Percentiles rank a stretch among this genome's conserved stretches.
phyloP scores from a whole-genome alignment of 805 yeast genomes.

The Teunomyces kruisii region DNA sequence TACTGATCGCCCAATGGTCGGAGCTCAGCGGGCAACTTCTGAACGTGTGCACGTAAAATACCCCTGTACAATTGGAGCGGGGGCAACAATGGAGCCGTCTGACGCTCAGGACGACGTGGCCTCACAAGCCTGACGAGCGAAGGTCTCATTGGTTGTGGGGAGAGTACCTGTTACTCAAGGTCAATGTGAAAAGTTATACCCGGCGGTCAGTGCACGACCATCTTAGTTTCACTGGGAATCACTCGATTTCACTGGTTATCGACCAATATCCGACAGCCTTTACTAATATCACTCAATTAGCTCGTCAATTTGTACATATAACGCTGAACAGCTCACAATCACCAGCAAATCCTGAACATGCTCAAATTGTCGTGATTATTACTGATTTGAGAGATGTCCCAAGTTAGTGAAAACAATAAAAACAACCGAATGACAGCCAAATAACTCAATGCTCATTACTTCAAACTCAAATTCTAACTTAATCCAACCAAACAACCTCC shows the following conservation, averaged over 20 bases:
- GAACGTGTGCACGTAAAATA: conserved; percentile 75
- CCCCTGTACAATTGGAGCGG: conserved; percentile 78
- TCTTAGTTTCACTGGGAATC: background rate
- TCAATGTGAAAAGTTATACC: background rate
- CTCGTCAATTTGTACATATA: too few relatives aligned
- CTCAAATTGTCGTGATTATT: too few relatives aligned
- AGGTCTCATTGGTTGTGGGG: conserved; percentile 33
- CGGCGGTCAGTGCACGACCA: background rate
- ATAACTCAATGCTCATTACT: too few relatives aligned
- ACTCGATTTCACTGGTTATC: background rate
- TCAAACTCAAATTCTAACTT: too few relatives aligned
- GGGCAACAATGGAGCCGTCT: conserved; percentile 59
- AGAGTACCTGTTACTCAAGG: background rate
- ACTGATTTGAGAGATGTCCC: too few relatives aligned
- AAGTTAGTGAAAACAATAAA: too few relatives aligned
- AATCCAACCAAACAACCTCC: too few relatives aligned
- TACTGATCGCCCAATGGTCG: conserved; percentile 85
- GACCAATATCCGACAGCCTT: too few relatives aligned
- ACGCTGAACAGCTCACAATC: too few relatives aligned
- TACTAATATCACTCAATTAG: too few relatives aligned
- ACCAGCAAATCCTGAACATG: too few relatives aligned
- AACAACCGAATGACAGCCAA: too few relatives aligned
- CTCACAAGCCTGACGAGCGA: conserved; percentile 34
- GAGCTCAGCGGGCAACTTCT: conserved; percentile 63
- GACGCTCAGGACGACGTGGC: conserved; percentile 42